Base-by-base conservation (phyloP, 1,284 basidiomycete genomes). In the Psilocybe mexicana region DNA sequence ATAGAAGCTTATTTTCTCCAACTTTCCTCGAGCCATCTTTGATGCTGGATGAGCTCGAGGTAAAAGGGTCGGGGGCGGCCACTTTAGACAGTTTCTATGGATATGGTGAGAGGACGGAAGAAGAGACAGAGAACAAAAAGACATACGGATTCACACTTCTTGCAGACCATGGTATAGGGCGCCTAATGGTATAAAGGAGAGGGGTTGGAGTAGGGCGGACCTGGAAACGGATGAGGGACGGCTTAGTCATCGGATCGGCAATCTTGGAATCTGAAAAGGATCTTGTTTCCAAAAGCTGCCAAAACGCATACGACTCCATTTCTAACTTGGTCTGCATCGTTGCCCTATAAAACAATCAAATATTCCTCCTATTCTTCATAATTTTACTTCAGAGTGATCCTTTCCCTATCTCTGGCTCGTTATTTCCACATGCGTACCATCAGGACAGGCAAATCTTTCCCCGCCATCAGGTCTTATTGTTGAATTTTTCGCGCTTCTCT, bases 61-160 rank as follows among this genome's bases (percentile, higher is more conserved):
- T 82, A 74, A 91, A 92, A 33, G 90, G 90, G 74, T 92, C 90
- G 54, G 90, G 90, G 2, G 90, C 90, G 55, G 90, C 90, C 50
- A 92, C 78, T 70, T 88, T 90, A 58, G 88, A 90, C 57, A 89
- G 82, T 88, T 91, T 91, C 88, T 90, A 74, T 67, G 69, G 66
- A 63, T 64, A 67, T 63, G 44, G 38, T 60, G 50, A 58, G 55
- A 56, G 52, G 63, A 60, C 42, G 45, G 43, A 55, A 43, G 33
- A 33, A 46, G 46, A 50, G 55, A 35, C 54, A 56, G 28, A 54
- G 61, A 66, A 69, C 64, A 68, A 69, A 66, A 65, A 65, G 62
- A 66, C 78, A 54, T 58, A 84, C 89, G 73, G 80, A 77, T 75
- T 91, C 89, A 73, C 89, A 92, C 73, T 78, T 79, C 68, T 74